Evolutionary conservation across 192 early-diverging fungal genomes (phyloP), one percentile per base, ranked within the genome.

Genomic region (Backusella australiensis): DNA sequence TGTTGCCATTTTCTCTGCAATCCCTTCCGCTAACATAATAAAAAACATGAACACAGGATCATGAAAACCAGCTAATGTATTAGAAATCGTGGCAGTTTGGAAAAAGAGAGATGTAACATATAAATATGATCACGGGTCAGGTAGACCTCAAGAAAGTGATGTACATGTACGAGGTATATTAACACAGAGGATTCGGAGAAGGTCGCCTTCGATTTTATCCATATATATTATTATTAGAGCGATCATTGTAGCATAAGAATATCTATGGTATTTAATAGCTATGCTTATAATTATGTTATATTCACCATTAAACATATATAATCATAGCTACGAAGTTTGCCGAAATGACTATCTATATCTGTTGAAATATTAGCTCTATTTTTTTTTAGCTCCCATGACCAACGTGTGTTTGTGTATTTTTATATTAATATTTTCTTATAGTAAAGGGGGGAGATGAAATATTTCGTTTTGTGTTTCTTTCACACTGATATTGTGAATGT

Each of bases 401-500:
- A 59, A 59, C 11, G 23, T 59, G 56, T 59, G 56, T 59, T 59
- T 11, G 56, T 56, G 52, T 59, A 59, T 59, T 59, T 59, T 59
- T 59, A 23, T 59, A 39, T 39, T 39, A 26, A 59, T 49, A 4
- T 19, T 19, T 49, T n/a, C 46, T 49, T 49, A 49, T 49, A n/a
- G 46, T 49, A 49, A 49, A 49, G 53, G 53, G 53, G 23, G 56
- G 56, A 59, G 56, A 59, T 59, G 56, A 59, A 59, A 26, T 59
- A 59, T 59, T 59, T 59, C 11, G 53, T 59, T 59, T 59, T 59
- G 53, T 59, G 53, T 59, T 59, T 59, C 53, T 59, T 59, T 59
- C 21, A 53, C 49, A 53, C 49, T 53, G 49, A 53, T 53, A 53
- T 53, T 53, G 49, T 53, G 49, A 53, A 53, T 53, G 49, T 53